Percentiles rank a stretch among this genome's conserved stretches.
These are phyloP conservation scores for Arabis hirsuta DNA, from an alignment of 345 rosid genomes.

Conservation along the genomic window DNA sequence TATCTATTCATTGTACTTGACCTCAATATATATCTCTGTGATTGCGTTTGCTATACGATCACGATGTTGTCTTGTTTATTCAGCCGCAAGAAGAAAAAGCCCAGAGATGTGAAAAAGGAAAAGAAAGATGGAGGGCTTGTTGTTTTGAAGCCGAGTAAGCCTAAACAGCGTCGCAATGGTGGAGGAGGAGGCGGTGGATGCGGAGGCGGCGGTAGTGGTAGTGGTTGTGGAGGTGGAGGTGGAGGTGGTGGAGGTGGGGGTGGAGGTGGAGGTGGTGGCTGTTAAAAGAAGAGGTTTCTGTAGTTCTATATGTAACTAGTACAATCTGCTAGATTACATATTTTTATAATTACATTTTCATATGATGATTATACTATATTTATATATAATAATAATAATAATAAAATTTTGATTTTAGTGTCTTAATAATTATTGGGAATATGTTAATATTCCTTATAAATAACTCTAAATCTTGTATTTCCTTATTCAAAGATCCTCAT, in stretches of 20 bases:
- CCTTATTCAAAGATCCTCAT: no score
- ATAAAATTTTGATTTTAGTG: no score
- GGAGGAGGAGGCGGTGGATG: not conserved
- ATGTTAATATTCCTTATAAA: no score
- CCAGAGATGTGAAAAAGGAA: constrained; percentile 26
- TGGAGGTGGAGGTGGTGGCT: not conserved
- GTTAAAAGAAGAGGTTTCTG: no score
- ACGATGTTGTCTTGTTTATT: constrained; percentile 27
- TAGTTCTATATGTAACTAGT: no score
- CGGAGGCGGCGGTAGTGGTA: no score
- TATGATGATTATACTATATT: no score
- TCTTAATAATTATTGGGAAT: not conserved
- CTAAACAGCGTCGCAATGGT: constrained; percentile 27
- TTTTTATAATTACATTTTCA: no score
- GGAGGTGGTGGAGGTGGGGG: constrained; percentile 14
- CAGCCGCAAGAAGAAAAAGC: constrained; percentile 15
- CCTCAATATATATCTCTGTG: constrained; percentile 10
- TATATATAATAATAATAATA: no score
- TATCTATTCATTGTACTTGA: not conserved
- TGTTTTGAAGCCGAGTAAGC: constrained; percentile 31
- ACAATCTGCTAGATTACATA: no score
- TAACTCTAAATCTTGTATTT: no score
- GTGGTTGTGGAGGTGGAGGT: not conserved
- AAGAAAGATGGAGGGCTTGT: constrained; percentile 24
- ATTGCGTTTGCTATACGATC: constrained; percentile 8